Base-by-base conservation (phyloP, 2,329 filamentous ascomycete species). In the Nigrospora oryzae region DNA sequence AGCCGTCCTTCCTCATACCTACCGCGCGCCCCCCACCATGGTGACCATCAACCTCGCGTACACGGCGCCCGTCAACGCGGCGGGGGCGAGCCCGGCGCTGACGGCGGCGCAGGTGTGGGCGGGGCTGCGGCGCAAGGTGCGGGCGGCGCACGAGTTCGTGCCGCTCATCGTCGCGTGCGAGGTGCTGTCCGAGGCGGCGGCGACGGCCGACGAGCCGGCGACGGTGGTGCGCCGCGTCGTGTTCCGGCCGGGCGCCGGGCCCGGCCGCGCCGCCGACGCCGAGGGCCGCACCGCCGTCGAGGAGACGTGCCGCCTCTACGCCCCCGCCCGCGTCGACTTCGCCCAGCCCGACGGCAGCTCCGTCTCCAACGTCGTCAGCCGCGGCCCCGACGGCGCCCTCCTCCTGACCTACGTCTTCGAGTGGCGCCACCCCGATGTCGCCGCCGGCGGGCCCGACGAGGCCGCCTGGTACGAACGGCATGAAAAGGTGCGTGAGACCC, bases 91-190 rank as follows among this genome's bases (percentile, higher is more conserved):
- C 12, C 62, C 61, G 0, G 23, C 47, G 36, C 50, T 68, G 5
- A 61, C 56, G 2, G 53, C 54, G 35, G 17, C 51, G 0, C 64
- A 67, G 40, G 50, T 64, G 45, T 67, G 64, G 63, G 51, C 56
- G 2, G 64, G 63, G 2, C 58, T 68, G 7, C 48, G 61, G 53
- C 56, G 58, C 49, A 66, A 67, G 45, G 62, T 63, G n/a, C 55
- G 54, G 2, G 50, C 46, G 5, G 59, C 64, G 3, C 49, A 65
- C 11, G 63, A 66, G 35, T 68, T 68, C 31, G 61, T 68, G 12
- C 57, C 64, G 1, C 56, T 59, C n/a, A 66, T 68, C 40, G 48
- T 50, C 2, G 43, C 48, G 8, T 64, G 62, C 51, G 46, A 56
- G 34, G 56, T 67, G 3, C 28, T 64, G 3, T 51, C 53, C 5